Evolutionary conservation across 208 protist species (phyloP), one percentile per base, ranked within the genome.

Genomic region (Wallacemonas collosoma): DNA sequence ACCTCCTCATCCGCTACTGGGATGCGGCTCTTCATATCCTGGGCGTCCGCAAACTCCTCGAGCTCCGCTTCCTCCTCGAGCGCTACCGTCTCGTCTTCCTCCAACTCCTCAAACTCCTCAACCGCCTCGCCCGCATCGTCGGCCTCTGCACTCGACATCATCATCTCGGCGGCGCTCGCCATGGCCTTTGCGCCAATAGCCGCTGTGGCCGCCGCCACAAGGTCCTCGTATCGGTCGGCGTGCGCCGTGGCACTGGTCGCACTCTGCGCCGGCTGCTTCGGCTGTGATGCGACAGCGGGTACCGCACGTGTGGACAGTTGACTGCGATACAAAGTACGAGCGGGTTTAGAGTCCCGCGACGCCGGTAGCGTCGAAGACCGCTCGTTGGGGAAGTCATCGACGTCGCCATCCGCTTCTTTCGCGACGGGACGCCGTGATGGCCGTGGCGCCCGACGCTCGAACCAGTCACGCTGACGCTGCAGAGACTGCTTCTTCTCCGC

Each of bases 401-500:
- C 26, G 26, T 26, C 26, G 0, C 15, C 36, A 15, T 3, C 55
- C 43, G 38, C 40, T 48, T 8, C 11, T 1, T n/a, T 58, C 40
- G 5, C 26, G 56, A 26, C 3, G 6, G 56, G 14, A 41, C 14
- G 26, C 14, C 61, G 61, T 8, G 8, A n/a, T 7, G 4, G 11
- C 2, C 11, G 48, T n/a, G 11, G 3, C 7, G 55, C 41, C 17
- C 38, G 63, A n/a, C 41, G 44, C 4, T 61, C 8, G 5, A 75
- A 62, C 35, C 67, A 60, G 17, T 70, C 77, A 11, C 67, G 68
- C 47, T 89, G 75, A 1, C 72, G 69, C 0, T 80, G 74, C 53
- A 83, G 67, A 0, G 69, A 62, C 17, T 72, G 47, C 40, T 60
- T 17, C 47, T 54, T 72, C 38, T 66, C 56, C 4, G n/a, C 64